These are phyloP conservation scores for Plasmopara muralis DNA, from an alignment of 352 stramenopile genomes.

Conservation along the genomic window DNA sequence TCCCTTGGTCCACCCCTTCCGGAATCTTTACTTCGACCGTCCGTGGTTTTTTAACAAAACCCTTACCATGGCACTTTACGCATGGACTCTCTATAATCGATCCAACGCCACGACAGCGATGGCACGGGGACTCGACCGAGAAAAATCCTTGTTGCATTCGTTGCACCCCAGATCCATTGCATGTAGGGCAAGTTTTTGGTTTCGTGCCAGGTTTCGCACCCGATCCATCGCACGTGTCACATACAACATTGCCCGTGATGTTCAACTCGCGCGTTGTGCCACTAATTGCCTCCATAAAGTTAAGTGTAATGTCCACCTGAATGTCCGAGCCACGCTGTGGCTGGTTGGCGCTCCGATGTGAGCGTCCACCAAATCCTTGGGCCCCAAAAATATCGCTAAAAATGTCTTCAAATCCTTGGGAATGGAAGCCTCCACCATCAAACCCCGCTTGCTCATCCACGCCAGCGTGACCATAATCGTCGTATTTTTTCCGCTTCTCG, in stretches of 20 bases:
- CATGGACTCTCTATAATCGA: conserved; percentile 83
- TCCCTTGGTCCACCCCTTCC: conserved; percentile 92
- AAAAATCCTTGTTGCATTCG: conserved; percentile 87
- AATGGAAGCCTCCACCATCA: conserved; percentile 56
- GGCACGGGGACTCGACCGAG: conserved; percentile 82
- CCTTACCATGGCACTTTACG: conserved; percentile 67
- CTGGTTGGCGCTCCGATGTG: conserved; percentile 56
- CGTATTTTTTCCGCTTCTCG: conserved; percentile 91
- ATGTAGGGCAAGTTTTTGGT: conserved; percentile 72
- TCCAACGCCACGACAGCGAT: conserved; percentile 72
- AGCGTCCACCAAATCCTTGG: conserved; percentile 61
- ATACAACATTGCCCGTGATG: conserved; percentile 71
- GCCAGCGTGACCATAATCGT: conserved; percentile 92
- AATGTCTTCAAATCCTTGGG: conserved; percentile 86
- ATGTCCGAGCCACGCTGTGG: conserved; percentile 89
- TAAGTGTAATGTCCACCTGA: conserved; percentile 90
- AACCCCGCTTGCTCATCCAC: conserved; percentile 88
- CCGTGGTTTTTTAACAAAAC: conserved; percentile 84
- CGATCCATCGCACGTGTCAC: conserved; percentile 68
- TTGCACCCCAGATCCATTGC: conserved; percentile 79
- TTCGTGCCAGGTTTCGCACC: conserved; percentile 80
- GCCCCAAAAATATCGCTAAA: conserved; percentile 83
- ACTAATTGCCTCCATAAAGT: conserved; percentile 94
- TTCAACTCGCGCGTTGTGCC: conserved; percentile 87
- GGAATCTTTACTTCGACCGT: conserved; percentile 93